These are phyloP conservation scores for Sechiopsis laciniata DNA, from an alignment of 306 rosid species.

Conservation along the genomic window DNA sequence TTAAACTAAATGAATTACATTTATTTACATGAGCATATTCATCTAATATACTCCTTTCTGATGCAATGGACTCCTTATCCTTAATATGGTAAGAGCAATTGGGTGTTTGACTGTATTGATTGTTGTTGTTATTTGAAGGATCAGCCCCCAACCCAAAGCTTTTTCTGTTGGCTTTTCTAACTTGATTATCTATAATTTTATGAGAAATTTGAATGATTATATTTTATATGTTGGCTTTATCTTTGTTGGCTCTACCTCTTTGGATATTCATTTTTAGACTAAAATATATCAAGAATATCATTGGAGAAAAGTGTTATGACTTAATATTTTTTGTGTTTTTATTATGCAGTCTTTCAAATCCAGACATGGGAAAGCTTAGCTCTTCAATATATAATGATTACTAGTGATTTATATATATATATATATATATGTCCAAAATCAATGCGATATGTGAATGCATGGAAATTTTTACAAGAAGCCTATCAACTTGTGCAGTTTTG, in stretches of 20 bases:
- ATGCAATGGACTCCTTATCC: no score
- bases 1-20: no score
- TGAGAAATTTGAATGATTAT: neutral
- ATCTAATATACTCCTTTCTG: no score
- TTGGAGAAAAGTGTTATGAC: slow-evolving; percentile 32
- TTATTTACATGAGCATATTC: no score
- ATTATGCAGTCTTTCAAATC: slow-evolving; percentile 60
- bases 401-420: no score
- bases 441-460: no score
- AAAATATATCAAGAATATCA: slow-evolving; percentile 8
- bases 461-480: no score
- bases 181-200: neutral
- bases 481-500: no score
- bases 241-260: neutral
- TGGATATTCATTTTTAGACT: no score
- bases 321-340: slow-evolving; percentile 25
- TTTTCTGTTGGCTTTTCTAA: neutral
- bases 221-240: neutral
- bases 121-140: neutral
- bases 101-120: neutral
- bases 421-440: no score
- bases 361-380: slow-evolving; percentile 90
- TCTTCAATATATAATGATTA: no score
- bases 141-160: neutral
- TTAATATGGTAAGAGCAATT: no score